phyloP scores from a whole-genome alignment of 345 rosid genomes.

The Kandelia obovata region DNA sequence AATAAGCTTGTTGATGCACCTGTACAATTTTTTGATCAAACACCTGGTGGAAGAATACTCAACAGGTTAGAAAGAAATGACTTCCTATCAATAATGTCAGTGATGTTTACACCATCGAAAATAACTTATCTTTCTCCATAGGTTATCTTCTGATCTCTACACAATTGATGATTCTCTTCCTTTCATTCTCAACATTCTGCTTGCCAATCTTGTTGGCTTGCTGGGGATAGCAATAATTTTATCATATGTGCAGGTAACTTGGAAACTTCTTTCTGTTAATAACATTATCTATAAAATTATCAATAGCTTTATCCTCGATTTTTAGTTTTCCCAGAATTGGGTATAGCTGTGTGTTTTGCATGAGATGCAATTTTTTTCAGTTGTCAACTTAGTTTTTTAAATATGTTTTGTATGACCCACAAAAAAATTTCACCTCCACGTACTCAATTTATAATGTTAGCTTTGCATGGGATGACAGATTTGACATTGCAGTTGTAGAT shows the following conservation, averaged over 20 bases:
- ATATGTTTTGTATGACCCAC: no score
- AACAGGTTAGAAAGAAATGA: slow-evolving; percentile 56
- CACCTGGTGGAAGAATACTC: slow-evolving; percentile 94
- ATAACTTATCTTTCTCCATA: slow-evolving; percentile 26
- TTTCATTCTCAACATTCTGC: slow-evolving; percentile 85
- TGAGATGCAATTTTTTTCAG: no score
- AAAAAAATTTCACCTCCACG: no score
- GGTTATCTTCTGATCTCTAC: slow-evolving; percentile 89
- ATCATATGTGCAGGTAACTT: slow-evolving; percentile 81
- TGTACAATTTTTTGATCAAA: slow-evolving; percentile 78
- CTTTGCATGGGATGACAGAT: no score
- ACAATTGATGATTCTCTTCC: slow-evolving; percentile 97
- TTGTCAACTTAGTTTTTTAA: no score
- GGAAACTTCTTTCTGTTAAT: slow-evolving; percentile 15
- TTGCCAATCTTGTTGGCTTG: slow-evolving; percentile 86
- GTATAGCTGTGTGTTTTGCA: no score
- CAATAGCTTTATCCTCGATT: background rate
- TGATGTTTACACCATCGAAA: slow-evolving; percentile 8
- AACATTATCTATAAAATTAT: slow-evolving; percentile 1
- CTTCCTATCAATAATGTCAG: slow-evolving; percentile 2
- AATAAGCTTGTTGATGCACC: slow-evolving; percentile 76
- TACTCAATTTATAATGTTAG: no score
- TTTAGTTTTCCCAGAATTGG: no score
- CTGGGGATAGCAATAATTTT: slow-evolving; percentile 30
- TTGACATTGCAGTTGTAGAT: no score